Conservation (phyloP, 305 asterid species). For the Nicotiana rustica region DNA sequence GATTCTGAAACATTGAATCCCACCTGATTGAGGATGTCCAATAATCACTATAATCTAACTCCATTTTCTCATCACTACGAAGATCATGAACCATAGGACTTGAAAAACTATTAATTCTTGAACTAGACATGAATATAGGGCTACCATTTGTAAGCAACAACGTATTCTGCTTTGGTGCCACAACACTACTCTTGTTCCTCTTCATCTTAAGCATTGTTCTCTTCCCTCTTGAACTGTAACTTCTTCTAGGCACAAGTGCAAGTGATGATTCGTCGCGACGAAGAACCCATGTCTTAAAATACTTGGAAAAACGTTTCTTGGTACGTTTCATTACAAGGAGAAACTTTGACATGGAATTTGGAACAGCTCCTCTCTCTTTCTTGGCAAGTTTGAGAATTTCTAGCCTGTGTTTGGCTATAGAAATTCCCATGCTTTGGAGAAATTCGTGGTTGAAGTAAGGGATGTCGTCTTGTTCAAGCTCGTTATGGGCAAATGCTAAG, state of each 20-base stretch:
- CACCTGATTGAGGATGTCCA: slow-evolving; percentile 33
- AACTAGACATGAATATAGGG: not conserved
- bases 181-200: slow-evolving; percentile 35
- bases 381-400: slow-evolving; percentile 45
- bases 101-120: slow-evolving; percentile 34
- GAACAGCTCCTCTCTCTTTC: slow-evolving; percentile 14
- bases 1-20: slow-evolving; percentile 42
- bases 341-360: slow-evolving; percentile 31
- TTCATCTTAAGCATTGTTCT: slow-evolving; percentile 34
- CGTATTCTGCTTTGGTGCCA: slow-evolving; percentile 14
- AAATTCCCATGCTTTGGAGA: slow-evolving; percentile 69
- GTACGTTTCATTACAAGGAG: slow-evolving; percentile 34
- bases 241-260: slow-evolving; percentile 34
- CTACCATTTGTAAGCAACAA: slow-evolving; percentile 40
- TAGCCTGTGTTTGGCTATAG: slow-evolving; percentile 65
- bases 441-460: slow-evolving; percentile 72
- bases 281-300: slow-evolving; percentile 27
- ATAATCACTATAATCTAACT: not conserved
- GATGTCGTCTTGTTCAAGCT: slow-evolving; percentile 67
- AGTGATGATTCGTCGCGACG: slow-evolving; percentile 35
- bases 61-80: slow-evolving; percentile 24
- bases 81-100: slow-evolving; percentile 33
- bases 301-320: slow-evolving; percentile 31
- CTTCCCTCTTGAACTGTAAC: slow-evolving; percentile 37
- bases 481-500: slow-evolving; percentile 49